A percentile compares a stretch with the other conserved stretches of the same genome.
phyloP scores from a whole-genome alignment of 2,329 filamentous ascomycete species.

The Pseudomassariella vexata region DNA sequence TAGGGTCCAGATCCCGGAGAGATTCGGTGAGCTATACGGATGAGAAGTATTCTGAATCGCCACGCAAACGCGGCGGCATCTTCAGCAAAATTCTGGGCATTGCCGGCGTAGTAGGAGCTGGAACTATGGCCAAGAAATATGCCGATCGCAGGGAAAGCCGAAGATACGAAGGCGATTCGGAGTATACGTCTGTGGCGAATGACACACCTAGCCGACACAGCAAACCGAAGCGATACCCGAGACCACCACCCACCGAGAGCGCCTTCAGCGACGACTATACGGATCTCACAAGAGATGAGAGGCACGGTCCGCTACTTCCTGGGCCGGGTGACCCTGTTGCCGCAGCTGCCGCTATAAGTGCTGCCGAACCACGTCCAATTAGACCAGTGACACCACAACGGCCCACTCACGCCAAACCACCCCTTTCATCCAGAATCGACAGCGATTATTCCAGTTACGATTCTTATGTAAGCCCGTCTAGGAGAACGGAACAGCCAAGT shows the following conservation, averaged over 20 bases:
- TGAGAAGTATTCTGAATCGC: slow-evolving; percentile 59
- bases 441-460: slow-evolving; percentile 55
- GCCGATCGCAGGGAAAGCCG: slow-evolving; percentile 45
- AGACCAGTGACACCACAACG: slow-evolving; percentile 42
- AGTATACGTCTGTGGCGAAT: slow-evolving; percentile 57
- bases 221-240: slow-evolving; percentile 21
- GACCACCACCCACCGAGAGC: slow-evolving; percentile 30
- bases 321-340: slow-evolving; percentile 37
- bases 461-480: slow-evolving; percentile 59
- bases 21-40: slow-evolving; percentile 54
- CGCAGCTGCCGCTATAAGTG: slow-evolving; percentile 41
- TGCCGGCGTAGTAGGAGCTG: slow-evolving; percentile 57
- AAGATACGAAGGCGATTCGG: slow-evolving; percentile 47
- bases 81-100: slow-evolving; percentile 55
- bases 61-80: slow-evolving; percentile 44
- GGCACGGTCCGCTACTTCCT: slow-evolving; percentile 37
- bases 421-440: slow-evolving; percentile 30
- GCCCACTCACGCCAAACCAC: slow-evolving; percentile 37
- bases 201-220: slow-evolving; percentile 51
- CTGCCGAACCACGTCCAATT: slow-evolving; percentile 32
- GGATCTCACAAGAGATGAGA: slow-evolving; percentile 24
- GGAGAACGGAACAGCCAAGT: slow-evolving; percentile 39
- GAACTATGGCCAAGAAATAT: slow-evolving; percentile 53
- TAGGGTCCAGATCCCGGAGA: too few relatives aligned
- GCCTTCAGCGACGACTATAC: slow-evolving; percentile 45